Conservation (phyloP, 2,329 filamentous ascomycete genomes). For the Phoma sp. region DNA sequence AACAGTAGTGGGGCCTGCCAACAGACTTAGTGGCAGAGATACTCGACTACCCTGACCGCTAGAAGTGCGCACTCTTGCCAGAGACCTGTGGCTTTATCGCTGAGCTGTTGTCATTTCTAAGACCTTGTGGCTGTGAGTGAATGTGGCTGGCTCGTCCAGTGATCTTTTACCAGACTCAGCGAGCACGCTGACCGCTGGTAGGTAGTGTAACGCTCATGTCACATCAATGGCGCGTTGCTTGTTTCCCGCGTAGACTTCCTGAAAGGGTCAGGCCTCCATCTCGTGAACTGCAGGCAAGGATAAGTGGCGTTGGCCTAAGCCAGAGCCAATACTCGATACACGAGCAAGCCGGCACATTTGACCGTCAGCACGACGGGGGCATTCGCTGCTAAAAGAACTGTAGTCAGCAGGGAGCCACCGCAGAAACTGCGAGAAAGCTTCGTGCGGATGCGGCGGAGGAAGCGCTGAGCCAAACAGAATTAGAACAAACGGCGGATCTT, state of each 20-base stretch:
- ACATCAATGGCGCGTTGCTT: constrained; percentile 21
- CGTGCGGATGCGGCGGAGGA: neutral
- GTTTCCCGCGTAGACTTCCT: constrained; percentile 24
- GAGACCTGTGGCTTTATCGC: too few relatives aligned
- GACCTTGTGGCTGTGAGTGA: neutral
- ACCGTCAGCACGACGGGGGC: constrained; percentile 5
- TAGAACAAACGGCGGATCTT: constrained; percentile 14
- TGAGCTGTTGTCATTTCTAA: too few relatives aligned
- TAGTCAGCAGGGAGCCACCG: constrained; percentile 4
- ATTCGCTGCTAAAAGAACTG: constrained; percentile 22
- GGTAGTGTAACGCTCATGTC: constrained; percentile 24
- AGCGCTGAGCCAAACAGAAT: neutral
- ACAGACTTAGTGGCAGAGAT: neutral
- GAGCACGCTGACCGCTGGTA: neutral
- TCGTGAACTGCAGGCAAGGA: constrained; percentile 35
- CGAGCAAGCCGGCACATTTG: constrained; percentile 9
- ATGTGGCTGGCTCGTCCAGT: constrained; percentile 11
- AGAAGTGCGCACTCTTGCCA: too few relatives aligned
- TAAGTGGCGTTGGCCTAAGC: constrained; percentile 21
- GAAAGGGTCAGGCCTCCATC: constrained; percentile 17
- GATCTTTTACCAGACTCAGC: neutral
- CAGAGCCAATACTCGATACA: constrained; percentile 18
- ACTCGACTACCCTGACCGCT: too few relatives aligned
- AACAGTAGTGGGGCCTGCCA: neutral
- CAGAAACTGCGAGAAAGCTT: neutral